Base-by-base conservation (phyloP, 2,329 filamentous ascomycete species). In the Sclerotinia subarctica region DNA sequence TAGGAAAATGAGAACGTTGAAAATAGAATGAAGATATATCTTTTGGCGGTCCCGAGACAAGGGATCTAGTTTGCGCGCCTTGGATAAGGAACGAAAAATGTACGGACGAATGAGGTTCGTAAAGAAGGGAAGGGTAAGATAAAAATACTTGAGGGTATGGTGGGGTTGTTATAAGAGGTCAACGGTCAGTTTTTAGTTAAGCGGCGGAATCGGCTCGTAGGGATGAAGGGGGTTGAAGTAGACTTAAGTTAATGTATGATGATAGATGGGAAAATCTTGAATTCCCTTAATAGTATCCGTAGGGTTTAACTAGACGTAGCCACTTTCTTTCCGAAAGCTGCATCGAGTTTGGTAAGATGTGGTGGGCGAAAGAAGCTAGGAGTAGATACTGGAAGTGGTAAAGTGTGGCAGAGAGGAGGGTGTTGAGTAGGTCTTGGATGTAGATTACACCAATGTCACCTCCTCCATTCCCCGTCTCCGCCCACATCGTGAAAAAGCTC, bases 51-150 rank as follows among this genome's bases (percentile, higher is more conserved):
- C 85, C 79, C 82, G 83, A 80, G 76, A 81, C 78, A 77, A 82
- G 83, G 82, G 82, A 81, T 83, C 82, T 84, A 84, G 51, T 82
- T 83, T 70, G 83, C 83, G 82, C 83, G 85, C 87, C 81, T 83
- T 67, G 67, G 54, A 70, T 38, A 69, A 51, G 42, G 51, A 54
- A 49, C 38, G 56, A 69, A 46, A 66, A 67, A 70, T 58, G 38
- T 59, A 69, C 46, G 60, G 65, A 71, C 68, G 69, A 70, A 70
- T 70, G 35, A 64, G 56, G 66, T 66, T 69, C 63, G 70, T 71
- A 42, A 65, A 69, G 70, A 70, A 68, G 51, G 58, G 62, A 64
- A 59, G 64, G 67, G 70, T 74, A 77, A 76, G 74, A 66, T 74
- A 77, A 54, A 67, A 67, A 42, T 57, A 47, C 35, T 35, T 54